A percentile compares a stretch with the other conserved stretches of the same genome.
Evolutionary conservation across 1,139 yeast genomes (phyloP).

Genomic region (Wickerhamomyces sp.): DNA sequence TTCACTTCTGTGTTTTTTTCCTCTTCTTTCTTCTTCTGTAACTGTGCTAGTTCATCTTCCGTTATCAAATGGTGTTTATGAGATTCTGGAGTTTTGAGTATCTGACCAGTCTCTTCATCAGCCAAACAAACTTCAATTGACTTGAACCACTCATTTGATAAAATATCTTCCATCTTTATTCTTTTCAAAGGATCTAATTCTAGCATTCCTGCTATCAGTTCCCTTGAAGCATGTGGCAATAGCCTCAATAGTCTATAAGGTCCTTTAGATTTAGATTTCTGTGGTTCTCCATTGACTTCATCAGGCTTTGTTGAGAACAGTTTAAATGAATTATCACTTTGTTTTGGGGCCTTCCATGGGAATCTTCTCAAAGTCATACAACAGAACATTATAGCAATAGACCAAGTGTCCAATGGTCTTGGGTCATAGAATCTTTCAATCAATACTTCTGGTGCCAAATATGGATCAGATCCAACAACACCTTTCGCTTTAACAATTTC

Average conservation of each 20-base stretch:
- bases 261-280: constrained; percentile 43
- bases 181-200: constrained; percentile 63
- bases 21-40: constrained; percentile 22
- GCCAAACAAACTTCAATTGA: constrained; percentile 32
- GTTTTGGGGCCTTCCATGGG: constrained; percentile 76
- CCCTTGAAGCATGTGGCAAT: constrained; percentile 76
- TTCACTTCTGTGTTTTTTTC: constrained; percentile 13
- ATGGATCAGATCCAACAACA: constrained; percentile 81
- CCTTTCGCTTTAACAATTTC: constrained; percentile 50
- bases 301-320: constrained; percentile 36
- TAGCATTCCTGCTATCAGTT: constrained; percentile 69
- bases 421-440: constrained; percentile 53
- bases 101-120: constrained; percentile 29
- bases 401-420: constrained; percentile 72
- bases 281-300: constrained; percentile 15
- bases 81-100: constrained; percentile 24
- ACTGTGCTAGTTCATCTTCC: constrained; percentile 41
- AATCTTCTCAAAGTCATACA: constrained; percentile 70
- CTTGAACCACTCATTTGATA: constrained; percentile 66
- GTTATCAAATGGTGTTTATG: constrained; percentile 56
- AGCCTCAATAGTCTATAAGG: constrained; percentile 81
- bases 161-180: constrained; percentile 62
- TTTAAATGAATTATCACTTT: constrained; percentile 48
- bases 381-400: constrained; percentile 69
- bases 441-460: constrained; percentile 73